Percentiles rank a stretch among this genome's conserved stretches.
phyloP scores from a whole-genome alignment of 345 rosid species.

The Lenwebbia sp. region DNA sequence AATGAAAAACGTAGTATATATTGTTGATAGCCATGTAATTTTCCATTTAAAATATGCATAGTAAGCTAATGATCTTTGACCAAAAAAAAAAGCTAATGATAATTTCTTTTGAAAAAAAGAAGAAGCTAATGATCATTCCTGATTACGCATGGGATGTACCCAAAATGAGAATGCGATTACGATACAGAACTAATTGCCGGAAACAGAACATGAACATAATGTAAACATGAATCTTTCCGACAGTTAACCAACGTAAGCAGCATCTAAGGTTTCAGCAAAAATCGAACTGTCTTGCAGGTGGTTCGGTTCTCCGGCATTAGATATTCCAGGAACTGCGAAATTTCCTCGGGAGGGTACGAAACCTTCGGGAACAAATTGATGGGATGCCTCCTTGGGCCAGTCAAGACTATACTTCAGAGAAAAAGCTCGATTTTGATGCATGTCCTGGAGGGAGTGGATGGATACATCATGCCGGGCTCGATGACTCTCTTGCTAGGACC shows the following conservation, averaged over 20 bases:
- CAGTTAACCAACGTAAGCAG: background rate
- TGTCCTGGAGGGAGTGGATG: conserved; percentile 16
- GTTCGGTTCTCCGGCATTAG: conserved; percentile 15
- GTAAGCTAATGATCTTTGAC: no score
- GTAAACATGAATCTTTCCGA: background rate
- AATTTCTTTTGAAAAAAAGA: no score
- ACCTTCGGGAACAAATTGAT: conserved; percentile 21
- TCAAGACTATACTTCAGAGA: conserved; percentile 2
- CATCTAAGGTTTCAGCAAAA: background rate
- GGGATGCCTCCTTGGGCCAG: conserved; percentile 8
- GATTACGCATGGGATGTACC: background rate
- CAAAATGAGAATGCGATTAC: background rate
- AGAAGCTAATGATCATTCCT: background rate
- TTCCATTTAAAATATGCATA: background rate
- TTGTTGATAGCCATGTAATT: background rate
- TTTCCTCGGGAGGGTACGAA: conserved; percentile 2
- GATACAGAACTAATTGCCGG: background rate
- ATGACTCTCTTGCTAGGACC: conserved; percentile 21
- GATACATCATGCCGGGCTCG: conserved; percentile 23
- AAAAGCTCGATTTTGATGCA: conserved; percentile 10
- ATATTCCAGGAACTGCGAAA: conserved; percentile 1
- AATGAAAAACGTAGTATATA: background rate
- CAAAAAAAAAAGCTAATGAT: no score
- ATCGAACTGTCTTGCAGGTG: conserved; percentile 6
- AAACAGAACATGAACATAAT: background rate